A percentile compares a stretch with the other conserved stretches of the same genome.
These are phyloP conservation scores for Diaporthe capsici DNA, from an alignment of 2,329 filamentous ascomycete species.

Conservation along the genomic window DNA sequence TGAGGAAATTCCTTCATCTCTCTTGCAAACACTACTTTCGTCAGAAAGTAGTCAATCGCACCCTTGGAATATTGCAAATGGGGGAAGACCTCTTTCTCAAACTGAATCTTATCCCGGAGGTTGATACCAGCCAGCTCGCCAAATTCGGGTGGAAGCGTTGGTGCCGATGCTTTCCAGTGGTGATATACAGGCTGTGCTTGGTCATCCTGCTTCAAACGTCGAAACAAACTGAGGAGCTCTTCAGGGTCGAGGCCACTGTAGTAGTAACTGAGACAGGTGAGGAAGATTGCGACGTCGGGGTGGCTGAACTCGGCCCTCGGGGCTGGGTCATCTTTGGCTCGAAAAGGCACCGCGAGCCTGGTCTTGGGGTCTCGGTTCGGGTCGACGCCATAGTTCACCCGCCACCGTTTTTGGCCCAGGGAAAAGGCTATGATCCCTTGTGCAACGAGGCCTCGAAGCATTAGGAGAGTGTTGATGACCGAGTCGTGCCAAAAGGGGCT, in stretches of 20 bases:
- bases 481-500: slow-evolving; percentile 54
- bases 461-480: slow-evolving; percentile 55
- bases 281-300: slow-evolving; percentile 68
- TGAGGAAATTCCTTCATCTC: slow-evolving; percentile 73
- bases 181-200: slow-evolving; percentile 66
- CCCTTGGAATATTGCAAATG: slow-evolving; percentile 65
- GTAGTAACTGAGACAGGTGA: slow-evolving; percentile 71
- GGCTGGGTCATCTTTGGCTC: slow-evolving; percentile 70
- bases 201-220: slow-evolving; percentile 64
- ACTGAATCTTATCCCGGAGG: slow-evolving; percentile 66
- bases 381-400: slow-evolving; percentile 75
- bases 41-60: slow-evolving; percentile 75
- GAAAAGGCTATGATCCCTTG: slow-evolving; percentile 67
- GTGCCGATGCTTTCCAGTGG: slow-evolving; percentile 58
- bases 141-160: slow-evolving; percentile 54
- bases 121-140: slow-evolving; percentile 67
- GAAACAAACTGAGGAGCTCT: slow-evolving; percentile 63
- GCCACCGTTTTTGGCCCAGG: slow-evolving; percentile 71
- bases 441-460: slow-evolving; percentile 70
- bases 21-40: slow-evolving; percentile 69
- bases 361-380: slow-evolving; percentile 55
- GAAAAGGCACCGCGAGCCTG: slow-evolving; percentile 70
- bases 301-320: slow-evolving; percentile 73
- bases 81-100: slow-evolving; percentile 64
- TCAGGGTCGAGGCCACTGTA: slow-evolving; percentile 67